These are phyloP conservation scores for Pachysolen tannophilus DNA, from an alignment of 805 yeast genomes.

Conservation along the genomic window DNA sequence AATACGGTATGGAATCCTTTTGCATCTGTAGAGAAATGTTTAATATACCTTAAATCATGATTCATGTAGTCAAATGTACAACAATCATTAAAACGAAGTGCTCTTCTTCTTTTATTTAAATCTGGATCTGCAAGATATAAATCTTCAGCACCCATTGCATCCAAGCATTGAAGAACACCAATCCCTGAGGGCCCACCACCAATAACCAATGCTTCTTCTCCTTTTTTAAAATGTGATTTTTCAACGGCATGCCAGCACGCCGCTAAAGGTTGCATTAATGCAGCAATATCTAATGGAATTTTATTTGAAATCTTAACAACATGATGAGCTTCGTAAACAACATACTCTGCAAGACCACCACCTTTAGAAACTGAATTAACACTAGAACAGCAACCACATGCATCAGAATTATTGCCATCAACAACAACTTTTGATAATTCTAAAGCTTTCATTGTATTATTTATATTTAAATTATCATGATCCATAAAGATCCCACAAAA, in stretches of 20 bases:
- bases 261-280: slow-evolving; percentile 48
- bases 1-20: slow-evolving; percentile 41
- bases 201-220: slow-evolving; percentile 36
- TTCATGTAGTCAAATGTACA: slow-evolving; percentile 40
- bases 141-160: slow-evolving; percentile 36
- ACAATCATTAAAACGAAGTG: slow-evolving; percentile 39
- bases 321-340: slow-evolving; percentile 30
- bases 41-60: slow-evolving; percentile 24
- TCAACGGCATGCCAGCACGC: slow-evolving; percentile 54
- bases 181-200: slow-evolving; percentile 55
- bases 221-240: slow-evolving; percentile 32
- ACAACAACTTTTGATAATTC: slow-evolving; percentile 40
- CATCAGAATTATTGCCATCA: slow-evolving; percentile 48
- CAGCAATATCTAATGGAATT: slow-evolving; percentile 45
- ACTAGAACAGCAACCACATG: slow-evolving; percentile 46
- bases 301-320: slow-evolving; percentile 30
- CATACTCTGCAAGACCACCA: slow-evolving; percentile 41
- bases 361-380: too few species aligned
- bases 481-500: slow-evolving; percentile 47
- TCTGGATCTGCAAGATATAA: slow-evolving; percentile 59
- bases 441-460: background rate
- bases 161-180: slow-evolving; percentile 42
- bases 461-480: slow-evolving; percentile 16
- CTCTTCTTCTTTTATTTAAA: slow-evolving; percentile 47
- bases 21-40: slow-evolving; percentile 27